Percentiles rank a stretch among this genome's conserved stretches.
phyloP scores from a whole-genome alignment of 306 rosid genomes.

The Nissolia schottii region DNA sequence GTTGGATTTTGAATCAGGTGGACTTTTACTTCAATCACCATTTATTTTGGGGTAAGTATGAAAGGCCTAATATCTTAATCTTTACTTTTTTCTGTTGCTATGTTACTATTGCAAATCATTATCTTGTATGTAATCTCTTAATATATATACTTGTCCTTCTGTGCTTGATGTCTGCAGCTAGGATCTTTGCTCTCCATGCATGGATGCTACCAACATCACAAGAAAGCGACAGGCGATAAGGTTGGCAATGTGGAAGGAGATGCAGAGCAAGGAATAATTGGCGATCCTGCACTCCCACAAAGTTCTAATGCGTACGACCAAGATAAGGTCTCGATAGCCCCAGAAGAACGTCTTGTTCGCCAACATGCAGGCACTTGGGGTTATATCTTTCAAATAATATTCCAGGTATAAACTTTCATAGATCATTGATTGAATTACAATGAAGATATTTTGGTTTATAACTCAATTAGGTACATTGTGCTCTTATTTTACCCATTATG shows the following conservation, averaged over 20 bases:
- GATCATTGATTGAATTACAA: not conserved
- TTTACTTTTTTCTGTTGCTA: not conserved
- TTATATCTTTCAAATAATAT: slow-evolving; percentile 79
- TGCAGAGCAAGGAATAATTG: slow-evolving; percentile 57
- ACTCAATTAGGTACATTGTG: not conserved
- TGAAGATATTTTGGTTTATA: not conserved
- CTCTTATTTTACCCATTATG: not conserved
- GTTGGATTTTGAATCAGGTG: slow-evolving; percentile 52
- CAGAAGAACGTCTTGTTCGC: slow-evolving; percentile 32
- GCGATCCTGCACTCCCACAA: slow-evolving; percentile 27
- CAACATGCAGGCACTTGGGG: slow-evolving; percentile 74
- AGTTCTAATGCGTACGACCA: slow-evolving; percentile 24
- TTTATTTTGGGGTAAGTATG: slow-evolving; percentile 88
- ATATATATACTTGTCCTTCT: not conserved
- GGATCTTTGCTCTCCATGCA: slow-evolving; percentile 76
- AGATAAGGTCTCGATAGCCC: slow-evolving; percentile 31
- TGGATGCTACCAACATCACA: slow-evolving; percentile 79
- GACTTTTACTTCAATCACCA: slow-evolving; percentile 77
- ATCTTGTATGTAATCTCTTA: not conserved
- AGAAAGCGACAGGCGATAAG: slow-evolving; percentile 80
- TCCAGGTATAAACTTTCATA: slow-evolving; percentile 56
- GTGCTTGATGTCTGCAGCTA: slow-evolving; percentile 46
- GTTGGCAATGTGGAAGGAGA: slow-evolving; percentile 82
- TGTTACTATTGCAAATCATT: not conserved
- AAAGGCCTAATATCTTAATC: slow-evolving; percentile 2